A percentile compares a stretch with the other conserved stretches of the same genome.
phyloP scores from a whole-genome alignment of 1,284 basidiomycete species.

The Malassezia yamatoensis region DNA sequence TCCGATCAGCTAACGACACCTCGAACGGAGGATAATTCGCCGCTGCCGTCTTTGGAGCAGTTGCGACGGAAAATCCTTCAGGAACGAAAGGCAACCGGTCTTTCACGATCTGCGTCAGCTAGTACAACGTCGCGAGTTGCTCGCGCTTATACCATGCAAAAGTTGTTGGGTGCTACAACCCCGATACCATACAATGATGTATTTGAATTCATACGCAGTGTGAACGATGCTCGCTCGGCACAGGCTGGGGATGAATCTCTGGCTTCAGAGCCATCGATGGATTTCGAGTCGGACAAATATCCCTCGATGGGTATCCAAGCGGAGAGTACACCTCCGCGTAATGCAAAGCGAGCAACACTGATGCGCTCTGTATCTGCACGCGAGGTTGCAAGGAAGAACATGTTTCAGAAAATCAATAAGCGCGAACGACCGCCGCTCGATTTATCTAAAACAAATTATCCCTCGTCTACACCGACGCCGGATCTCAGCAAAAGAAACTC shows the following conservation, averaged over 20 bases:
- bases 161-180: conserved; percentile 34
- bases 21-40: conserved; percentile 14
- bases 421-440: neutral
- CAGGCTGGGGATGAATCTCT: neutral
- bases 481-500: too few species aligned
- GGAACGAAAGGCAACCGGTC: conserved; percentile 31
- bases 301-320: conserved; percentile 3
- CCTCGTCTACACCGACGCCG: too few species aligned
- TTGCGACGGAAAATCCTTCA: conserved; percentile 37
- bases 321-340: neutral
- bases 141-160: conserved; percentile 42
- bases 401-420: conserved; percentile 8
- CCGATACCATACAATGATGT: conserved; percentile 12
- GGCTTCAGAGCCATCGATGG: conserved; percentile 4
- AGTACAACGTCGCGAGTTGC: conserved; percentile 41
- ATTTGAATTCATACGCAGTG: conserved; percentile 14
- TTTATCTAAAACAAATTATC: too few species aligned
- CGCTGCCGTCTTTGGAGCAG: conserved; percentile 42
- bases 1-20: neutral
- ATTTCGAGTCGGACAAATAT: conserved; percentile 5
- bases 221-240: conserved; percentile 11
- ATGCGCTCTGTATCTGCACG: conserved; percentile 18
- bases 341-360: conserved; percentile 11
- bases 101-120: conserved; percentile 33
- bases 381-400: conserved; percentile 9